A percentile compares a stretch with the other conserved stretches of the same genome.
Conservation (phyloP, 306 rosid species). For the Luffa aegyptiaca region DNA sequence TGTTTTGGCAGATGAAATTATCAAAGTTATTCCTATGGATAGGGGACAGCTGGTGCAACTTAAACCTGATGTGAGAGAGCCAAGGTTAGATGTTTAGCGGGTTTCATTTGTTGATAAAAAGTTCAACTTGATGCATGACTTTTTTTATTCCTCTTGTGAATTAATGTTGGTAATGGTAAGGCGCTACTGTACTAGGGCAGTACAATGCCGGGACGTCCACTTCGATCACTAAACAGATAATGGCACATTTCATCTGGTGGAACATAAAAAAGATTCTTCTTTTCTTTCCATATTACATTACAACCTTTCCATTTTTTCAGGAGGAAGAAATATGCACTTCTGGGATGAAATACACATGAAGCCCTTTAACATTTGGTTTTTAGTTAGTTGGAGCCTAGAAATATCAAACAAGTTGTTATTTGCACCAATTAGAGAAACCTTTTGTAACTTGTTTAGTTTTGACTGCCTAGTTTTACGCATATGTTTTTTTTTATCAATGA, state of each 20-base stretch:
- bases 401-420: neutral
- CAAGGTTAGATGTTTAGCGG: conserved; percentile 41
- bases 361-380: neutral
- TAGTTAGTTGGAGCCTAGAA: neutral
- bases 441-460: neutral
- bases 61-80: conserved; percentile 78
- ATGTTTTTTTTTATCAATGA: neutral
- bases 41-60: conserved; percentile 97
- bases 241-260: neutral
- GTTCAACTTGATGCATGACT: conserved; percentile 1
- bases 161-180: neutral
- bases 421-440: neutral
- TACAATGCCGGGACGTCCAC: neutral
- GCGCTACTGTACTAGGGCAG: neutral
- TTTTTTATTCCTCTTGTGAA: neutral
- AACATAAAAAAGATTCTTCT: neutral
- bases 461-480: neutral
- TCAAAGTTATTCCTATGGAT: conserved; percentile 87
- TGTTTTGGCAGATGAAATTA: conserved; percentile 74
- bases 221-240: neutral
- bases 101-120: neutral
- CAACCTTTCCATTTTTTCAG: neutral
- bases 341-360: neutral
- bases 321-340: neutral
- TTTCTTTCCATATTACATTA: neutral